These are phyloP conservation scores for Chalciporus sp. DNA, from an alignment of 1,284 basidiomycete genomes.

Conservation along the genomic window DNA sequence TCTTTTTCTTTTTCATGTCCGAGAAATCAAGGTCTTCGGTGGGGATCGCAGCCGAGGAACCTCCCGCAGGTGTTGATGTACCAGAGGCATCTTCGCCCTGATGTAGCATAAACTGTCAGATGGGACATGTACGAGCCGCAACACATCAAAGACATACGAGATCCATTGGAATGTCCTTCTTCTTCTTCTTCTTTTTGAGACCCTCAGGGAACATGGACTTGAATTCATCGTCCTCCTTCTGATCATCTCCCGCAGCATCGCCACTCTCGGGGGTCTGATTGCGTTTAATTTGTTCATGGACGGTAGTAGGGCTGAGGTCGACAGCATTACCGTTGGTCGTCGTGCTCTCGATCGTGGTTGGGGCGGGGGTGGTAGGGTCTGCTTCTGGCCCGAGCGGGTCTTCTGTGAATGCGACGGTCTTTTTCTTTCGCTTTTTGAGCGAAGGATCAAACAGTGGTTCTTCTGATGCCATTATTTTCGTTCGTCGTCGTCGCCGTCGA, in stretches of 20 bases:
- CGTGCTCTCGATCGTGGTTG: slow-evolving; percentile 65
- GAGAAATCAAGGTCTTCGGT: slow-evolving; percentile 79
- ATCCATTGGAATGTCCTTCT: slow-evolving; percentile 86
- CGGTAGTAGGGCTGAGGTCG: slow-evolving; percentile 72
- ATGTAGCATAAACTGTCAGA: slow-evolving; percentile 8
- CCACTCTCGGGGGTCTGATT: slow-evolving; percentile 43
- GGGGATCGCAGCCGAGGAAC: slow-evolving; percentile 42
- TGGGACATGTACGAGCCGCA: slow-evolving; percentile 1
- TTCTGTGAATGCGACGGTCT: slow-evolving; percentile 80
- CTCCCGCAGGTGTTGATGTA: slow-evolving; percentile 54
- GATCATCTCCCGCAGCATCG: slow-evolving; percentile 39
- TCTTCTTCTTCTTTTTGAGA: slow-evolving; percentile 92
- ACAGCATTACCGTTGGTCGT: slow-evolving; percentile 69
- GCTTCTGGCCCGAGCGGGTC: slow-evolving; percentile 82
- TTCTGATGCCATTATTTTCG: slow-evolving; percentile 52
- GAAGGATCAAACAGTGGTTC: slow-evolving; percentile 83
- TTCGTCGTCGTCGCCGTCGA: slow-evolving; percentile 24
- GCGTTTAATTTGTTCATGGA: slow-evolving; percentile 72
- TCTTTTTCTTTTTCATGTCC: slow-evolving; percentile 86
- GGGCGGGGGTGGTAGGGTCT: slow-evolving; percentile 76
- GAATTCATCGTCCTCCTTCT: slow-evolving; percentile 70
- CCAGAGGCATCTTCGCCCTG: slow-evolving; percentile 66
- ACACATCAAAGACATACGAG: slow-evolving; percentile 51
- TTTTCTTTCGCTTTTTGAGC: slow-evolving; percentile 86
- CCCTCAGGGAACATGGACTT: slow-evolving; percentile 83